A percentile compares a stretch with the other conserved stretches of the same genome.
These are phyloP conservation scores for Trichophyton schoenleinii DNA, from an alignment of 2,329 filamentous ascomycete species.

Conservation along the genomic window DNA sequence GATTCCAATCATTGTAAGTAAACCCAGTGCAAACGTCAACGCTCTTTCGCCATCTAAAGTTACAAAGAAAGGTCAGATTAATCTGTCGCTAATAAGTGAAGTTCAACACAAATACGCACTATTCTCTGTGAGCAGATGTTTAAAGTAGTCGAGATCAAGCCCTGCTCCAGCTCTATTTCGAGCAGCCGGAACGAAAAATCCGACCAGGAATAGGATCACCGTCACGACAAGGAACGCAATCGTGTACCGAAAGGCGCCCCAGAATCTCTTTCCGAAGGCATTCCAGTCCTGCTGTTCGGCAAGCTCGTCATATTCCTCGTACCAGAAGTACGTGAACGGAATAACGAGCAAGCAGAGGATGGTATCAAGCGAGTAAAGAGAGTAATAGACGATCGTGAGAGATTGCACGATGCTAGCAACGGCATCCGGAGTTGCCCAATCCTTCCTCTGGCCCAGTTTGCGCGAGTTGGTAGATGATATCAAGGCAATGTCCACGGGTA, in stretches of 20 bases:
- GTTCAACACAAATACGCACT: slow-evolving; percentile 36
- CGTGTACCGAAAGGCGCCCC: slow-evolving; percentile 84
- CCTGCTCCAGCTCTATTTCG: slow-evolving; percentile 53
- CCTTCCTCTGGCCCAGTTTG: slow-evolving; percentile 69
- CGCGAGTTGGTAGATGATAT: slow-evolving; percentile 76
- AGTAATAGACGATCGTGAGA: slow-evolving; percentile 82
- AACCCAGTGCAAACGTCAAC: slow-evolving; percentile 73
- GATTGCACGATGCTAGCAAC: slow-evolving; percentile 67
- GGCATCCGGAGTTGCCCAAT: slow-evolving; percentile 78
- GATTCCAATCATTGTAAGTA: slow-evolving; percentile 79
- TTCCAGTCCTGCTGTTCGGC: slow-evolving; percentile 68
- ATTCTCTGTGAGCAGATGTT: slow-evolving; percentile 67
- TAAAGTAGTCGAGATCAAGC: slow-evolving; percentile 84
- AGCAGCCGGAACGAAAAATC: slow-evolving; percentile 82
- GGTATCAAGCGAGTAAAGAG: slow-evolving; percentile 81
- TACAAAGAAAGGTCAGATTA: slow-evolving; percentile 8
- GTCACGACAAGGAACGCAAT: slow-evolving; percentile 66
- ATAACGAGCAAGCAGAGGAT: slow-evolving; percentile 79
- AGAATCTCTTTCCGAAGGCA: slow-evolving; percentile 57
- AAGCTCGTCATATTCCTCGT: slow-evolving; percentile 92
- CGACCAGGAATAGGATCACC: slow-evolving; percentile 73
- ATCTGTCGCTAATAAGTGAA: background rate
- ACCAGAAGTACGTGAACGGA: slow-evolving; percentile 96
- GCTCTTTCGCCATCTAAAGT: slow-evolving; percentile 68
- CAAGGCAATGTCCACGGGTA: slow-evolving; percentile 90